Evolutionary conservation across 192 early-diverging fungal genomes (phyloP).

Genomic region (Backusella sp.): DNA sequence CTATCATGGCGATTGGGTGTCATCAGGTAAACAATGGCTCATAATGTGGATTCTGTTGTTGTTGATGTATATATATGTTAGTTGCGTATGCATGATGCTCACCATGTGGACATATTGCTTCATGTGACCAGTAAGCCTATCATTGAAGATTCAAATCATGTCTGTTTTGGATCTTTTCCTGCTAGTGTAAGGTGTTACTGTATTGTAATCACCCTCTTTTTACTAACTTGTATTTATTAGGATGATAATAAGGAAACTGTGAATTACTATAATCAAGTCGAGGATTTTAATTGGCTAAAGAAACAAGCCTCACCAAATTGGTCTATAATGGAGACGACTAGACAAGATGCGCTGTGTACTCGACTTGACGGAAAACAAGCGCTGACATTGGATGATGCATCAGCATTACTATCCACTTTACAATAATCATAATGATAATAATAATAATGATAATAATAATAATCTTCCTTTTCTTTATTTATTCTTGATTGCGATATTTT

Average conservation of each 20-base stretch:
- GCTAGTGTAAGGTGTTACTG: neutral
- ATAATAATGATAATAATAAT: neutral
- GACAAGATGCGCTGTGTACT: neutral
- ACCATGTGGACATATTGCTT: slow-evolving; percentile 60
- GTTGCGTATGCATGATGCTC: slow-evolving; percentile 82
- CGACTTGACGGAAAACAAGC: neutral
- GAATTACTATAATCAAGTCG: slow-evolving; percentile 59
- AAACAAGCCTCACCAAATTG: slow-evolving; percentile 81
- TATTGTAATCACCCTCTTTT: neutral
- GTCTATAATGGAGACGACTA: slow-evolving; percentile 41
- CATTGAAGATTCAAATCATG: slow-evolving; percentile 74
- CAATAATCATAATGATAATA: neutral
- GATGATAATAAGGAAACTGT: neutral
- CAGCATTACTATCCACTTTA: neutral
- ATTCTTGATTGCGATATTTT: slow-evolving; percentile 27
- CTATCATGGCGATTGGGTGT: slow-evolving; percentile 65
- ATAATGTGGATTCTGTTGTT: slow-evolving; percentile 3
- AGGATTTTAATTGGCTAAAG: slow-evolving; percentile 92
- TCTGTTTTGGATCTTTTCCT: slow-evolving; percentile 69
- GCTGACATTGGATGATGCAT: neutral
- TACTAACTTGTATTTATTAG: neutral
- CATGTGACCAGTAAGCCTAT: slow-evolving; percentile 80
- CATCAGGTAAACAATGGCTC: slow-evolving; percentile 60
- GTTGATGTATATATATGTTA: slow-evolving; percentile 24
- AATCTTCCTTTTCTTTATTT: neutral